Percentiles rank a stretch among this genome's conserved stretches.
Conservation (phyloP, 345 rosid species). For the Acer campestre region DNA sequence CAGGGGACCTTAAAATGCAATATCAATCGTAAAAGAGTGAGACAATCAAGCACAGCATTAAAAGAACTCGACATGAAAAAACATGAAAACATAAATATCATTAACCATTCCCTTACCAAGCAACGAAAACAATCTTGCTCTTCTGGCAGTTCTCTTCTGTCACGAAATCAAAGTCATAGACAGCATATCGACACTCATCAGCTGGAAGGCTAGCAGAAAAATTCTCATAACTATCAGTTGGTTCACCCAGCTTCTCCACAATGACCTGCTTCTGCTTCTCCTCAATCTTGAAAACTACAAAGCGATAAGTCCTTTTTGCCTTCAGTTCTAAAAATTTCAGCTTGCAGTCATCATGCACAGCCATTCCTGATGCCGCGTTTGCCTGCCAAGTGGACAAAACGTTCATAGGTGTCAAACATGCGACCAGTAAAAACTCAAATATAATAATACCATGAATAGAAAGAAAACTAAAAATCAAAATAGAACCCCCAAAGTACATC, state of each 20-base stretch:
- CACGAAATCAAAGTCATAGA: conserved; percentile 65
- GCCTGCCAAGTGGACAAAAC: conserved; percentile 35
- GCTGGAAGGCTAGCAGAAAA: conserved; percentile 64
- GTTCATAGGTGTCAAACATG: background rate
- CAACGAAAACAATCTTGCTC: conserved; percentile 68
- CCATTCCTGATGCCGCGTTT: conserved; percentile 71
- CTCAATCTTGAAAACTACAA: conserved; percentile 65
- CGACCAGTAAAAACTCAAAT: conserved; percentile 5
- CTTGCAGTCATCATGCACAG: conserved; percentile 79
- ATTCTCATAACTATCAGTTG: conserved; percentile 51
- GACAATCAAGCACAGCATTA: background rate
- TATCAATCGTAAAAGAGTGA: background rate
- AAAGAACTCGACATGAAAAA: background rate
- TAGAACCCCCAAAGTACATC: too few species aligned
- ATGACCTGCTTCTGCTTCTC: conserved; percentile 69
- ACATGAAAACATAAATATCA: background rate
- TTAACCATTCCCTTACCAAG: conserved; percentile 45
- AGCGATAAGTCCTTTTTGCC: conserved; percentile 65
- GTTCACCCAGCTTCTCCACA: conserved; percentile 71
- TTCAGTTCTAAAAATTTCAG: conserved; percentile 64
- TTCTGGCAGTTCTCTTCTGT: conserved; percentile 70
- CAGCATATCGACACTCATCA: conserved; percentile 71
- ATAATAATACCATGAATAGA: background rate
- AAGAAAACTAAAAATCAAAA: background rate
- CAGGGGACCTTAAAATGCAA: conserved; percentile 56